A percentile compares a stretch with the other conserved stretches of the same genome.
Conservation (phyloP, 345 rosid genomes). For the Ceriops decandra region DNA sequence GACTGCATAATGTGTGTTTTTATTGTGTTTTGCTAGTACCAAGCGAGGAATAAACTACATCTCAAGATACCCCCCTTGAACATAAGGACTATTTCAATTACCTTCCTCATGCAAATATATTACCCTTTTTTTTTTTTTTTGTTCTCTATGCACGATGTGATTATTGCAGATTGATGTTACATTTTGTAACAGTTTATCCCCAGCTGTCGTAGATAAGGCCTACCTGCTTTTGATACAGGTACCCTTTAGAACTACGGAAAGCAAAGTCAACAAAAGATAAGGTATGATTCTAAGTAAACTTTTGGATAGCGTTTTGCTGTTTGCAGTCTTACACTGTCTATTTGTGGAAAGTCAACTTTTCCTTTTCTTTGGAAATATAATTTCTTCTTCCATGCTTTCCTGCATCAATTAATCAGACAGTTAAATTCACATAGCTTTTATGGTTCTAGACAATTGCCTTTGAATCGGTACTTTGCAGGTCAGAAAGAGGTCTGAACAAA, state of each 20-base stretch:
- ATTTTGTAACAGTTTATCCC: background rate
- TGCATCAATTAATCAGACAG: background rate
- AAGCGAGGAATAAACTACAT: too few relatives aligned
- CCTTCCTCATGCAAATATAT: too few relatives aligned
- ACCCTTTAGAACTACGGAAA: conserved; percentile 89
- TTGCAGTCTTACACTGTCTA: background rate
- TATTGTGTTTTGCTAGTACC: too few relatives aligned
- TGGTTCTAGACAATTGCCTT: conserved; percentile 6
- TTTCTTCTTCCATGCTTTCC: background rate
- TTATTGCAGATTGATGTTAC: background rate
- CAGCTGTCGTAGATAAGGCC: background rate
- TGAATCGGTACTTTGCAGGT: conserved; percentile 44
- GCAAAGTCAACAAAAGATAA: conserved; percentile 84
- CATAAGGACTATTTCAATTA: too few relatives aligned
- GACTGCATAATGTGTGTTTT: background rate
- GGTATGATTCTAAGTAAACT: conserved; percentile 37
- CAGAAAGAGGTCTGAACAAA: conserved; percentile 48
- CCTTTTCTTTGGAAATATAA: background rate
- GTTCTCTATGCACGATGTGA: background rate
- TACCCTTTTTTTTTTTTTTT: background rate
- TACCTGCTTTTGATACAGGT: conserved; percentile 45
- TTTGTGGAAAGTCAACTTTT: background rate
- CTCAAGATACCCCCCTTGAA: too few relatives aligned
- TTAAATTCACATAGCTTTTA: conserved; percentile 1
- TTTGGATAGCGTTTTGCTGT: conserved; percentile 7